Evolutionary conservation across 106 monocot genomes (phyloP), one percentile per base, ranked within the genome.

Genomic region (Acorus gramineus): DNA sequence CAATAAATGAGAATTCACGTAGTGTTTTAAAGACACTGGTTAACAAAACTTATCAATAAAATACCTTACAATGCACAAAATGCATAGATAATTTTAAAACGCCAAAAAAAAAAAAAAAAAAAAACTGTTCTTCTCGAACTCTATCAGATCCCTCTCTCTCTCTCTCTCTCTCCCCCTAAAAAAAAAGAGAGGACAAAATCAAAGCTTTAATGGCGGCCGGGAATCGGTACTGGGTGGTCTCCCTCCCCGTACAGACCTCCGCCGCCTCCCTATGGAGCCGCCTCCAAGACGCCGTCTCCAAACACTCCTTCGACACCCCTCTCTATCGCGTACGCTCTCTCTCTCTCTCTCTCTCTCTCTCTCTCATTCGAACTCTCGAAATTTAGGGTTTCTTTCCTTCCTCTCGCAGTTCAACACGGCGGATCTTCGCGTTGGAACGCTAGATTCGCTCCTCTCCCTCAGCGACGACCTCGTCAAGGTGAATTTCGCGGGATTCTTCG

Each of bases 391-490:
- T 67, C n/a, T 65, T 56, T 5, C 9, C 4, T 4, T 14, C 51
- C 42, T 50, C 55, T 49, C 11, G 64, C 76, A 96, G 95, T 96
- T 96, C 54, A 87, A 82, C 61, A 58, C 56, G 14, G 90, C 95
- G 1, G 85, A 96, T 68, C 86, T 96, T 56, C 84, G 95, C 47
- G 83, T 96, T 3, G 95, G 95, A 11, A 96, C 95, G 14, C 80
- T 90, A 3, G 95, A 96, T 68, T 96, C 90, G 12, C 77, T 96
- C 10, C 85, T 96, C 55, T 67, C 95, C 8, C 80, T 96, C 63
- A 90, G 95, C 62, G 90, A 96, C 59, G 95, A 96, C 65, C 76
- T 96, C 7, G 47, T 82, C 12, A 96, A 96, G 90, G 95, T 93
- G 42, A 9, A 46, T 48, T 8, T 57, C 9, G 7, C 11, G n/a